Conservation (phyloP, 2,329 filamentous ascomycete species). For the Rutstroemia sp. region DNA sequence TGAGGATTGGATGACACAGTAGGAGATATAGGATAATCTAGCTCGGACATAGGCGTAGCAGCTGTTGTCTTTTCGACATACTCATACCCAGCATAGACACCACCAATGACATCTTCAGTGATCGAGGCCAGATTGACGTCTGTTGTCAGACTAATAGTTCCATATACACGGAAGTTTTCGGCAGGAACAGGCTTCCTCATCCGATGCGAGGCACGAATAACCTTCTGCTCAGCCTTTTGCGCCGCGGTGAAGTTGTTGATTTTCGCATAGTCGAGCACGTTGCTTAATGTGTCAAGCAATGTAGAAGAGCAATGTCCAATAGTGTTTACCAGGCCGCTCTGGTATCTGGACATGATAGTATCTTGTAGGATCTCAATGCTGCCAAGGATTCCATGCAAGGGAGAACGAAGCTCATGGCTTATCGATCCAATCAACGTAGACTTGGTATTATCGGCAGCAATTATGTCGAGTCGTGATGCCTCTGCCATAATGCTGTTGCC, state of each 20-base stretch:
- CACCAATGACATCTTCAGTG: constrained; percentile 31
- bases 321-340: constrained; percentile 28
- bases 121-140: constrained; percentile 29
- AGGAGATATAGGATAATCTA: not conserved
- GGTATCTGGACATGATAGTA: constrained; percentile 28
- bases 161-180: constrained; percentile 1
- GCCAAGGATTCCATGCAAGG: constrained; percentile 47
- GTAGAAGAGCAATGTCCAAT: constrained; percentile 30
- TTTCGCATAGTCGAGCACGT: constrained; percentile 33
- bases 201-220: not conserved
- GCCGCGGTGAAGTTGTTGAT: constrained; percentile 20
- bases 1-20: not conserved
- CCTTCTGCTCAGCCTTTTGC: not conserved
- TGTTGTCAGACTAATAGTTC: constrained; percentile 17
- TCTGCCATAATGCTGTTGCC: constrained; percentile 46
- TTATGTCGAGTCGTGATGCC: constrained; percentile 42
- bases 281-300: constrained; percentile 31
- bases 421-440: constrained; percentile 50
- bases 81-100: constrained; percentile 31
- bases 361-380: constrained; percentile 42
- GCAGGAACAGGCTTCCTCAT: not conserved
- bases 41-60: not conserved
- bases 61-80: constrained; percentile 11
- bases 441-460: constrained; percentile 42
- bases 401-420: constrained; percentile 48